These are phyloP conservation scores for Papiliotrema nemorosa DNA, from an alignment of 1,284 basidiomycete species.

Conservation along the genomic window DNA sequence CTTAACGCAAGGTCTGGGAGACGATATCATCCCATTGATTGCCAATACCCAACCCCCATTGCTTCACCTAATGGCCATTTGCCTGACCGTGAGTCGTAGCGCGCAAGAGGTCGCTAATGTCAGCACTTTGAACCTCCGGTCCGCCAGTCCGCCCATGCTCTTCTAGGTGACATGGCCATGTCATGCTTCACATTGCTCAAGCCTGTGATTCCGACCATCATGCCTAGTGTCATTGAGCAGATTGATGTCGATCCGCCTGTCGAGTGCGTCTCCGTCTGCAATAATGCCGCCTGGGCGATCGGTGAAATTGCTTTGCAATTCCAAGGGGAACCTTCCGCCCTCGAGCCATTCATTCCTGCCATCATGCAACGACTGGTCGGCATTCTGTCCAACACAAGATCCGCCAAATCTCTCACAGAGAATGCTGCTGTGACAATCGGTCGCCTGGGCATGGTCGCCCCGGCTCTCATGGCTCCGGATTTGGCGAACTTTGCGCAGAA, in stretches of 20 bases:
- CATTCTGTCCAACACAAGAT: constrained; percentile 83
- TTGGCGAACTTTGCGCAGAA: constrained; percentile 86
- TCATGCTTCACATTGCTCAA: constrained; percentile 75
- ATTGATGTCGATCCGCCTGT: constrained; percentile 69
- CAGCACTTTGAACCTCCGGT: constrained; percentile 89
- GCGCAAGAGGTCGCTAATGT: not conserved
- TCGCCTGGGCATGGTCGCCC: constrained; percentile 88
- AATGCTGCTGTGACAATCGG: constrained; percentile 99
- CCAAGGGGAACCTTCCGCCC: constrained; percentile 51
- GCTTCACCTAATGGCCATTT: constrained; percentile 72
- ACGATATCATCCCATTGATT: constrained; percentile 69
- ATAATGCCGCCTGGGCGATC: constrained; percentile 99
- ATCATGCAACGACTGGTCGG: constrained; percentile 86
- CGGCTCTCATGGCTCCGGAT: constrained; percentile 81
- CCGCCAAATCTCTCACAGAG: constrained; percentile 90
- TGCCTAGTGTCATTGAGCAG: constrained; percentile 84
- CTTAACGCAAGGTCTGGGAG: constrained; percentile 87
- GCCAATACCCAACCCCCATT: constrained; percentile 67
- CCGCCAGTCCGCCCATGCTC: constrained; percentile 92
- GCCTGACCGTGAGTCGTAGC: constrained; percentile 61
- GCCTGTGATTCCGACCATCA: constrained; percentile 78
- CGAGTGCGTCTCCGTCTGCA: constrained; percentile 94
- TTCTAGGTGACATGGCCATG: constrained; percentile 97
- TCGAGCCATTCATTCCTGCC: constrained; percentile 82
- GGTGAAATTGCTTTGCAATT: constrained; percentile 93